Evolutionary conservation across 495 filamentous ascomycete genomes (phyloP).

Genomic region (Hypoxylon crocopeplum): DNA sequence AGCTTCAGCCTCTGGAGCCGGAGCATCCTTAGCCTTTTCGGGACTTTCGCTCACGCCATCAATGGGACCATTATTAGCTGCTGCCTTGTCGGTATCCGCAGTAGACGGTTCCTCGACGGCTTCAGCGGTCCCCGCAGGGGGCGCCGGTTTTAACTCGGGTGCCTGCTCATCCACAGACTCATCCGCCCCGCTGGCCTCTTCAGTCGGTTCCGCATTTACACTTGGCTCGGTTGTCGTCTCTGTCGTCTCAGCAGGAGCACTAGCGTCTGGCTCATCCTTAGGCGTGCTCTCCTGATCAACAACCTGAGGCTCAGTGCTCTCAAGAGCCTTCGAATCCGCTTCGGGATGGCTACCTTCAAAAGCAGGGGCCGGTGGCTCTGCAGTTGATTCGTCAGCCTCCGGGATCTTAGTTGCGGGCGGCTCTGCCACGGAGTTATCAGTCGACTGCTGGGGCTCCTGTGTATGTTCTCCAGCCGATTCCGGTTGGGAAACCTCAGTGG

Average conservation of each 20-base stretch:
- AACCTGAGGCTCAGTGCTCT: background rate
- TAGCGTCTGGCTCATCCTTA: background rate
- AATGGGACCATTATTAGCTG: slow-evolving; percentile 1
- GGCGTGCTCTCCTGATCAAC: background rate
- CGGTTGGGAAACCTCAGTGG: background rate
- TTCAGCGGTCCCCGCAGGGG: slow-evolving; percentile 2
- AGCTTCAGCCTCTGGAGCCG: background rate
- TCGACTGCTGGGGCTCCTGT: background rate
- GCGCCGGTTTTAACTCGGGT: slow-evolving; percentile 4
- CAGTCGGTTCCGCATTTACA: background rate
- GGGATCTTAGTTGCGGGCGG: background rate
- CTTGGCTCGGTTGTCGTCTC: background rate
- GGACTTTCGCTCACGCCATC: background rate
- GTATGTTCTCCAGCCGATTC: background rate
- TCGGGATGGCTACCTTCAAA: background rate
- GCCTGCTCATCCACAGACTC: background rate
- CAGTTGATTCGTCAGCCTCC: background rate
- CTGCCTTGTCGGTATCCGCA: background rate
- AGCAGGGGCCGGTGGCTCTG: background rate
- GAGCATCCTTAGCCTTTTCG: background rate
- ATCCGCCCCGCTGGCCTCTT: background rate
- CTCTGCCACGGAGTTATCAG: background rate
- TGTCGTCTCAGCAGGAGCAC: background rate
- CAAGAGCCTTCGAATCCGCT: background rate
- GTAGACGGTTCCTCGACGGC: slow-evolving; percentile 4